phyloP scores from a whole-genome alignment of 176 grass and related monocot species.

The Raddia distichophylla region DNA sequence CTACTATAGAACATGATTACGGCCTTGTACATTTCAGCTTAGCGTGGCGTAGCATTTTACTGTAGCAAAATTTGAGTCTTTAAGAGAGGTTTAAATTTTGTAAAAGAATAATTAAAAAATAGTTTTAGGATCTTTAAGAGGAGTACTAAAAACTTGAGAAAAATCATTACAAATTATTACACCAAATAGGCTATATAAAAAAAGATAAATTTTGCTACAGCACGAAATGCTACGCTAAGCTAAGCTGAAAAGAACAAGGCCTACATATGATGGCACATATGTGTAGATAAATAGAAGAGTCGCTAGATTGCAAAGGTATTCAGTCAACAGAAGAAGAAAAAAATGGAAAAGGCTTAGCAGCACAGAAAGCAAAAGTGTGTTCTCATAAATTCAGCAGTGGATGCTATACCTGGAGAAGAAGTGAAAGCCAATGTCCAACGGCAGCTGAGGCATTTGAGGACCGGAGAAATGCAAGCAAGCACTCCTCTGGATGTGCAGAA shows the following conservation, averaged over 20 bases:
- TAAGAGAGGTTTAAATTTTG: no score
- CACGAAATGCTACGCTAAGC: no score
- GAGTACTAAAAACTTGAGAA: no score
- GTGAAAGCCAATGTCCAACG: slow-evolving; percentile 88
- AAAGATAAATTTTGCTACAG: no score
- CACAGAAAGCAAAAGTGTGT: background rate
- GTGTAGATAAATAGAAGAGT: slow-evolving; percentile 10
- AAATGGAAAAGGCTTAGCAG: background rate
- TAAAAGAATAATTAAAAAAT: no score
- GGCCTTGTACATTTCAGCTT: no score
- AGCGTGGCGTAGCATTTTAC: no score
- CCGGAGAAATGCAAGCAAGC: slow-evolving; percentile 81
- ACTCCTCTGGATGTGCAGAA: slow-evolving; percentile 56
- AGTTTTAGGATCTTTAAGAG: no score
- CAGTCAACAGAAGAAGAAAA: slow-evolving; percentile 11
- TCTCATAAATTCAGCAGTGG: slow-evolving; percentile 14
- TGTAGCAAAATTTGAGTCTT: no score
- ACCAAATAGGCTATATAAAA: no score
- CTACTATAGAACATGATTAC: slow-evolving; percentile 21
- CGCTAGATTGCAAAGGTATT: slow-evolving; percentile 2
- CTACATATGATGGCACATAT: slow-evolving; percentile 7
- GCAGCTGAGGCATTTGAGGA: slow-evolving; percentile 87
- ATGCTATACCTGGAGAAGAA: slow-evolving; percentile 76
- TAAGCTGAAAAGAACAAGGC: no score
- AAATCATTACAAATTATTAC: no score